Conservation (phyloP, 2,329 filamentous ascomycete genomes). For the Orbilia oligospora region DNA sequence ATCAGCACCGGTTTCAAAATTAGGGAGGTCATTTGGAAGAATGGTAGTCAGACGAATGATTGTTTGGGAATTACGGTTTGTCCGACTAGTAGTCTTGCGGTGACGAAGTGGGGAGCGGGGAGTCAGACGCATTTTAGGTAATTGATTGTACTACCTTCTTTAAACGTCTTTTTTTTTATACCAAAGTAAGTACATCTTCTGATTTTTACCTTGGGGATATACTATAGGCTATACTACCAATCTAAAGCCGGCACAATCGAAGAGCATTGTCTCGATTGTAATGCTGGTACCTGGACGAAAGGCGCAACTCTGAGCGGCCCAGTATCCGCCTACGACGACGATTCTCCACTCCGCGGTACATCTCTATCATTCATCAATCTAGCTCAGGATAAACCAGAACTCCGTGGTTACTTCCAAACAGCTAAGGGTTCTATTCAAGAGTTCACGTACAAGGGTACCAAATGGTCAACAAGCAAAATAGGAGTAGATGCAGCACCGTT, state of each 20-base stretch:
- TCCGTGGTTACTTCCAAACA: constrained; percentile 24
- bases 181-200: not conserved
- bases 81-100: constrained; percentile 9
- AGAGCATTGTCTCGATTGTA: constrained; percentile 31
- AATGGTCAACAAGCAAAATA: constrained; percentile 1
- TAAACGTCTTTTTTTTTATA: not conserved
- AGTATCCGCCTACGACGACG: not conserved
- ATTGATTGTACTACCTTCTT: not conserved
- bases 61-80: constrained; percentile 28
- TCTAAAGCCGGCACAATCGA: constrained; percentile 10
- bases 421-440: constrained; percentile 8
- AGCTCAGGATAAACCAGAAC: constrained; percentile 1
- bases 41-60: constrained; percentile 19
- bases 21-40: constrained; percentile 27
- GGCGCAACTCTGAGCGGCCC: constrained; percentile 13
- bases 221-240: constrained; percentile 34
- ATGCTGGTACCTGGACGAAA: constrained; percentile 7
- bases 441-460: not conserved
- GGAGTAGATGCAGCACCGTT: constrained; percentile 9
- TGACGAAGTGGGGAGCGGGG: constrained; percentile 31
- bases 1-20: constrained; percentile 17
- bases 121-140: constrained; percentile 30
- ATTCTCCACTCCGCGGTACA: constrained; percentile 18
- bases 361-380: constrained; percentile 21
- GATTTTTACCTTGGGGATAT: not conserved